Conservation (phyloP, 352 stramenopile genomes). For the Lagenidium sp. region DNA sequence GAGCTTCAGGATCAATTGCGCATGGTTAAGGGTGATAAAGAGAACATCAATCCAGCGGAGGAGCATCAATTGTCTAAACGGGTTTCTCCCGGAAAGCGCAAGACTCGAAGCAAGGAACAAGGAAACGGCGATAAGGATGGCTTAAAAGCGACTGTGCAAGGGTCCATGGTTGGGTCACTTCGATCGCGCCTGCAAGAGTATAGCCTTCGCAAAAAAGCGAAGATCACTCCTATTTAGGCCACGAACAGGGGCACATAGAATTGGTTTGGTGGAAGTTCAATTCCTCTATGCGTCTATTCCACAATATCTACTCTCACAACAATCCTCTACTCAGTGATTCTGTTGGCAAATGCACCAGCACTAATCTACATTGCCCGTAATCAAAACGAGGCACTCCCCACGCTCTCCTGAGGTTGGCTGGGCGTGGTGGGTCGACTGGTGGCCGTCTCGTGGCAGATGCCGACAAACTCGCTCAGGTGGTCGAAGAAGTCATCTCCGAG, state of each 20-base stretch:
- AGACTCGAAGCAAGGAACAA: slow-evolving; percentile 23
- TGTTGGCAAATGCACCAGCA: no score
- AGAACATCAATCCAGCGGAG: no score
- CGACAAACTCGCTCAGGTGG: slow-evolving; percentile 70
- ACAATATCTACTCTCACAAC: no score
- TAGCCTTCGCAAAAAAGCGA: slow-evolving; percentile 38
- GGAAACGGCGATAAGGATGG: not conserved
- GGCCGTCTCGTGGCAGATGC: slow-evolving; percentile 60
- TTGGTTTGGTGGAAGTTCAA: no score
- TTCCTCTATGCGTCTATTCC: no score
- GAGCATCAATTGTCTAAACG: no score
- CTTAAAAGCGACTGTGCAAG: slow-evolving; percentile 15
- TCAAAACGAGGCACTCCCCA: no score
- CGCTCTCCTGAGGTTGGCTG: slow-evolving; percentile 3
- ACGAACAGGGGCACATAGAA: no score
- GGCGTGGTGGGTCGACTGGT: slow-evolving; percentile 30
- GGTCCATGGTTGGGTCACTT: slow-evolving; percentile 40
- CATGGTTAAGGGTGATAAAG: no score
- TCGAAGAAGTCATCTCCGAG: slow-evolving; percentile 74
- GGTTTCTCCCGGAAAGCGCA: slow-evolving; percentile 45
- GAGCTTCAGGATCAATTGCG: slow-evolving; percentile 38
- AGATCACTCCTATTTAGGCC: slow-evolving; percentile 37
- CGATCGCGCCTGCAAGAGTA: slow-evolving; percentile 37
- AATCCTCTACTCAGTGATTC: no score
- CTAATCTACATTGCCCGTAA: no score